These are phyloP conservation scores for Pleoardoris graminearum DNA, from an alignment of 2,329 filamentous ascomycete genomes.

Conservation along the genomic window DNA sequence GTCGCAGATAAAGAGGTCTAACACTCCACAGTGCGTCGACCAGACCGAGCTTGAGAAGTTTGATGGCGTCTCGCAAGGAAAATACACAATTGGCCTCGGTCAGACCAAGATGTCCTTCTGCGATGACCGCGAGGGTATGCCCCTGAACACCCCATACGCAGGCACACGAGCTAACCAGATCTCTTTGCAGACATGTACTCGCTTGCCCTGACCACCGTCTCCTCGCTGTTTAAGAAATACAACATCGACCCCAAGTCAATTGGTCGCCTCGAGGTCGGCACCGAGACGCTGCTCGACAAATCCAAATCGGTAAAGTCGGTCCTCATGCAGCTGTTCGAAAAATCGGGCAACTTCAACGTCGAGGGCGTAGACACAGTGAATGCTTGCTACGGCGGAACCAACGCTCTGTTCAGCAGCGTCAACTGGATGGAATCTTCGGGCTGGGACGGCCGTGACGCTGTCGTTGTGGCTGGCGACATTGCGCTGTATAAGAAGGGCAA, in stretches of 20 bases:
- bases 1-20: slow-evolving; percentile 3
- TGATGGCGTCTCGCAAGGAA: slow-evolving; percentile 57
- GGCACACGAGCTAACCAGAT: slow-evolving; percentile 18
- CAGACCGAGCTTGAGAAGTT: slow-evolving; percentile 59
- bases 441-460: slow-evolving; percentile 57
- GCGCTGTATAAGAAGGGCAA: slow-evolving; percentile 59
- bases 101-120: slow-evolving; percentile 61
- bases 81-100: slow-evolving; percentile 59
- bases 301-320: slow-evolving; percentile 60
- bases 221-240: slow-evolving; percentile 58
- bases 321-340: slow-evolving; percentile 57
- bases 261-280: slow-evolving; percentile 58
- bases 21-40: slow-evolving; percentile 53
- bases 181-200: slow-evolving; percentile 55
- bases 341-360: slow-evolving; percentile 57
- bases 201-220: slow-evolving; percentile 55
- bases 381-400: slow-evolving; percentile 59
- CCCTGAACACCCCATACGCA: background rate
- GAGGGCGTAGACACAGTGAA: slow-evolving; percentile 59
- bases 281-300: slow-evolving; percentile 59
- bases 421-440: slow-evolving; percentile 59
- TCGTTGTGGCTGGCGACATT: slow-evolving; percentile 58
- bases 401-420: slow-evolving; percentile 58
- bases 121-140: slow-evolving; percentile 56
- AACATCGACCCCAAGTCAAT: slow-evolving; percentile 56